Evolutionary conservation across 768 basidiomycete genomes (phyloP).

Genomic region (Russula sp.): DNA sequence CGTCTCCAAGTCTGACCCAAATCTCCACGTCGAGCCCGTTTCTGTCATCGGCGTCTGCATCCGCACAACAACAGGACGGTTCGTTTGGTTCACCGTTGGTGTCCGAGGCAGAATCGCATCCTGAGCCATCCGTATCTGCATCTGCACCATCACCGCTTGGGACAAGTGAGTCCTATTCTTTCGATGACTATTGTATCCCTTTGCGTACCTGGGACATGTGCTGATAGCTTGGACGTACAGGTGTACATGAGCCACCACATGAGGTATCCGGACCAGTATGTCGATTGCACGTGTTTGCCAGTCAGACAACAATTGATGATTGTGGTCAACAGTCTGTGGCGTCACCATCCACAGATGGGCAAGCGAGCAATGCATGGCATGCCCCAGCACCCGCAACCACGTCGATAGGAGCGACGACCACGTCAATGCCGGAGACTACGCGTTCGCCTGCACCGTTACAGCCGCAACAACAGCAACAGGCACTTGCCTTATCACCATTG

Average conservation of each 20-base stretch:
- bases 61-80: slow-evolving; percentile 54
- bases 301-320: background rate
- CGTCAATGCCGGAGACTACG: slow-evolving; percentile 25
- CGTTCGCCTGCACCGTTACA: slow-evolving; percentile 47
- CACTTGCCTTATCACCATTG: slow-evolving; percentile 12
- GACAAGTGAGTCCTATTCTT: background rate
- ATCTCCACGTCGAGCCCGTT: slow-evolving; percentile 77
- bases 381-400: slow-evolving; percentile 4
- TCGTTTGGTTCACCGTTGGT: slow-evolving; percentile 69
- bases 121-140: slow-evolving; percentile 35
- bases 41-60: slow-evolving; percentile 60
- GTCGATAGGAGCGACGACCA: slow-evolving; percentile 3
- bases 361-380: slow-evolving; percentile 13
- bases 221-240: slow-evolving; percentile 5
- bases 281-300: background rate
- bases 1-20: slow-evolving; percentile 83
- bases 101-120: slow-evolving; percentile 51
- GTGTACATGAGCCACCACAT: slow-evolving; percentile 9
- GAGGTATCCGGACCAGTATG: slow-evolving; percentile 9
- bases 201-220: background rate
- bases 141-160: slow-evolving; percentile 54
- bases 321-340: background rate
- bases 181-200: background rate
- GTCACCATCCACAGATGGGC: slow-evolving; percentile 6
- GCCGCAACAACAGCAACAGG: slow-evolving; percentile 30